Base-by-base conservation (phyloP, 768 basidiomycete species). In the Psilocybe azurescens region DNA sequence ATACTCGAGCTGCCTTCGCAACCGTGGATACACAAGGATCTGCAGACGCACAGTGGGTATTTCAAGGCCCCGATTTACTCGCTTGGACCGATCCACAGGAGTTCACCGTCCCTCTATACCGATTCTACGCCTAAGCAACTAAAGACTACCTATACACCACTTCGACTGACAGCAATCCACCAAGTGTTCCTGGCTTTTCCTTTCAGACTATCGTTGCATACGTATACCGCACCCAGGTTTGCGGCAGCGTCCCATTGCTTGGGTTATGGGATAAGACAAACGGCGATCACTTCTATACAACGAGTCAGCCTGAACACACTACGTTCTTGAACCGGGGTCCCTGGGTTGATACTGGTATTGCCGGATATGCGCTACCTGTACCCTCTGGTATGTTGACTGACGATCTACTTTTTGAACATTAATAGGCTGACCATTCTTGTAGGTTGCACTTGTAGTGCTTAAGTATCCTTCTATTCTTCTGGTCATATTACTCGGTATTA, bases 221-320 rank as follows among this genome's bases (percentile, higher is more conserved):
- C 14, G 44, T 56, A 3, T 56, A 56, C 44, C 29, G 3, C n/a
- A 56, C 55, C 1, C 55, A 44, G 44, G 55, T 56, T 7, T 56
- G 55, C 18, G 44, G 44, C 11, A 56, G 55, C 28, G 44, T 56
- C 5, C 41, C 55, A 16, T 20, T 56, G 41, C 44, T 46, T n/a
- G 20, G 30, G 3, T 36, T 36, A 1, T 47, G n/a, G 29, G 5
- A 11, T 5, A n/a, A 13, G n/a, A 16, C 7, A 14, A 11, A 5
- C 41, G n/a, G 13, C 8, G 11, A 44, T n/a, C 41, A 44, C n/a
- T 44, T 14, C n/a, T 44, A 44, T 16, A 44, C 41, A 11, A 44
- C 41, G 5, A n/a, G 11, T 44, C 11, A 14, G 5, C 11, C 13
- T n/a, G 41, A 44, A n/a, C 41, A n/a, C 13, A 11, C 11, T 16